Percentiles rank a stretch among this genome's conserved stretches.
Evolutionary conservation across 2,329 filamentous ascomycete genomes (phyloP).

Genomic region (Cladosporium sp.): DNA sequence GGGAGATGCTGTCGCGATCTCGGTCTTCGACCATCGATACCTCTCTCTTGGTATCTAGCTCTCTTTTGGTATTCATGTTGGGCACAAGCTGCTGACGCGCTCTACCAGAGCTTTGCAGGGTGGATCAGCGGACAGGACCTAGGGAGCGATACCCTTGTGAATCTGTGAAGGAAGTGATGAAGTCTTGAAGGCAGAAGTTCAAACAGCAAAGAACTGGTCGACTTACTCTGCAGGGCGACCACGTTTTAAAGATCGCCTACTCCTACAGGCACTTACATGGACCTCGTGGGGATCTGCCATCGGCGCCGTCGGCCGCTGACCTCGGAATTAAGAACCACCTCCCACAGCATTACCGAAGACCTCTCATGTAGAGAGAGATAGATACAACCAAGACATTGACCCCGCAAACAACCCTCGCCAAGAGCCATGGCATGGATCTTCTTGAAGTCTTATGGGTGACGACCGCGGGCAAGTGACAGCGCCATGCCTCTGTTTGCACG

Average conservation of each 20-base stretch:
- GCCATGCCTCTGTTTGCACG: slow-evolving; percentile 2
- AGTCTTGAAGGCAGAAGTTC: not conserved
- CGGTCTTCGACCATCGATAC: slow-evolving; percentile 7
- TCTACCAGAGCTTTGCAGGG: too few species aligned
- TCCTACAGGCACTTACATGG: not conserved
- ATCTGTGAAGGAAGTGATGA: too few species aligned
- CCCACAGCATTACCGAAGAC: slow-evolving; percentile 1
- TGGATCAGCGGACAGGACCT: too few species aligned
- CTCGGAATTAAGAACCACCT: slow-evolving; percentile 2
- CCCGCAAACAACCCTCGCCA: slow-evolving; percentile 13
- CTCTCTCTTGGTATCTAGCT: not conserved
- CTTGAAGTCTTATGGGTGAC: not conserved
- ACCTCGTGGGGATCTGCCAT: slow-evolving; percentile 5
- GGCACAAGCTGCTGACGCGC: too few species aligned
- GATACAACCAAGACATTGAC: slow-evolving; percentile 3
- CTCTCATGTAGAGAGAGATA: not conserved
- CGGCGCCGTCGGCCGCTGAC: slow-evolving; percentile 10
- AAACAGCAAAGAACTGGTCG: not conserved
- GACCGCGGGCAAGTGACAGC: not conserved
- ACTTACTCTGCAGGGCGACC: not conserved
- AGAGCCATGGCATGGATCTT: slow-evolving; percentile 10
- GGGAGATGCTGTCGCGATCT: slow-evolving; percentile 14
- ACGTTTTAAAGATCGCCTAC: not conserved
- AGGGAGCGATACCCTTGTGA: too few species aligned
- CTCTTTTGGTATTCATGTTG: not conserved